phyloP scores from a whole-genome alignment of 2,329 filamentous ascomycete genomes.

The Fusarium sp. region DNA sequence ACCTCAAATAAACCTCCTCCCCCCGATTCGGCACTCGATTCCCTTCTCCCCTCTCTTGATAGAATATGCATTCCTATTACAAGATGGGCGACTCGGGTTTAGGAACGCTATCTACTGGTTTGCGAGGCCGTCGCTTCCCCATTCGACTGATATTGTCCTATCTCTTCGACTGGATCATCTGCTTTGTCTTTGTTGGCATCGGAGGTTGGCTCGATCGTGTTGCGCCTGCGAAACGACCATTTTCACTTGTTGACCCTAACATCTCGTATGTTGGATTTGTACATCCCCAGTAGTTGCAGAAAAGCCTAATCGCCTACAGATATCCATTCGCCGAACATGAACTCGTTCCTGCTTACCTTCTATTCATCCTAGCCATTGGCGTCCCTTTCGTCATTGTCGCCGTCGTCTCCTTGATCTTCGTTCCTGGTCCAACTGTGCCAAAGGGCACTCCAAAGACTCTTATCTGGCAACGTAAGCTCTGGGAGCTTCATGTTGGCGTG shows the following conservation, averaged over 20 bases:
- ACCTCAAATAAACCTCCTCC: slow-evolving; percentile 28
- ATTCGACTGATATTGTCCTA: slow-evolving; percentile 70
- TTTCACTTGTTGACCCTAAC: slow-evolving; percentile 76
- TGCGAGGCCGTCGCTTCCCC: slow-evolving; percentile 46
- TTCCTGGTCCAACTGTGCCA: slow-evolving; percentile 78
- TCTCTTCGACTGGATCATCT: slow-evolving; percentile 79
- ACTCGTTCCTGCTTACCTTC: slow-evolving; percentile 75
- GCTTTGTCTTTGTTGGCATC: slow-evolving; percentile 69
- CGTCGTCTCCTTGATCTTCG: slow-evolving; percentile 74
- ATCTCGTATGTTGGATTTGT: slow-evolving; percentile 72
- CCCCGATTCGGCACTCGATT: slow-evolving; percentile 16
- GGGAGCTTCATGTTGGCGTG: slow-evolving; percentile 90
- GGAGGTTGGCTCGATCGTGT: slow-evolving; percentile 70
- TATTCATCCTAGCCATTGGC: slow-evolving; percentile 72
- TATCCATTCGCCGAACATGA: slow-evolving; percentile 79
- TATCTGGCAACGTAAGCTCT: slow-evolving; percentile 85
- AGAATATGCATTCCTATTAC: slow-evolving; percentile 39
- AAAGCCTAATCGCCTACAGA: slow-evolving; percentile 52
- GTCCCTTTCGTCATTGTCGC: slow-evolving; percentile 77
- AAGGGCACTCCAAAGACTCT: slow-evolving; percentile 71
- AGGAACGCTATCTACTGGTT: slow-evolving; percentile 28
- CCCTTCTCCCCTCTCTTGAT: slow-evolving; percentile 20
- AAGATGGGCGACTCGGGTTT: slow-evolving; percentile 45
- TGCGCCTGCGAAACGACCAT: slow-evolving; percentile 75
- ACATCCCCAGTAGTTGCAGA: not conserved